Base-by-base conservation (phyloP, 192 early-diverging fungal species). In the Coemansia sp. region DNA sequence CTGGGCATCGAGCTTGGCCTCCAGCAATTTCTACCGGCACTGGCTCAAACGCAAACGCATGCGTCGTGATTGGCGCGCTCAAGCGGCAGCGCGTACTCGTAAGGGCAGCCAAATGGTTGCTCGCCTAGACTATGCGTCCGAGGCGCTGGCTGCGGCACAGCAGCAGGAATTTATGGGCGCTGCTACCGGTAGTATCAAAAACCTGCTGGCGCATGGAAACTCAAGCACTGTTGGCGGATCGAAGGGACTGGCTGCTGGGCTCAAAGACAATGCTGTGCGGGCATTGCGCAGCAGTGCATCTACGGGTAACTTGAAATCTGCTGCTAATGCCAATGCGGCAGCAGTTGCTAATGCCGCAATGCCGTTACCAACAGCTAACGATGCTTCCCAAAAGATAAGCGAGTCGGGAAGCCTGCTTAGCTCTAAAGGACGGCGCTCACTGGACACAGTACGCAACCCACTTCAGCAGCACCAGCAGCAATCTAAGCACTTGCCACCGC, bases 201-300 rank as follows among this genome's bases (percentile, higher is more conserved):
- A 53, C 14, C 50, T 42, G 8, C 44, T 37, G 36, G 43, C 23
- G 15, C 53, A 46, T 43, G 70, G 63, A 19, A 68, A 53, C 44
- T 18, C 52, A 11, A 75, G 65, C 45, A 51, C 48, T 0, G 43
- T 56, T 11, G 52, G 57, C 3, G 51, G 52, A 3, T 53, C 73
- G 4, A 61, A 65, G 56, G 73, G 73, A 3, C 52, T 77, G 61
- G 73, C 73, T 19, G 73, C 73, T 0, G 73, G 73, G 16, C 59
- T 77, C 40, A 77, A 77, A 40, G 73, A 65, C 62, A 77, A 77
- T 45, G 73, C 73, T 3, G 63, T 59, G 36, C 63, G 67, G 3
- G 73, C 63, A 11, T 48, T 77, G 28, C 59, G 73, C 26, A 77
- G 73, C 52, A 77, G 73, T 41, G 73, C 73, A 19, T 77, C 73